Evolutionary conservation across 768 basidiomycete genomes (phyloP), one percentile per base, ranked within the genome.

Genomic region (Agaricus blazei): DNA sequence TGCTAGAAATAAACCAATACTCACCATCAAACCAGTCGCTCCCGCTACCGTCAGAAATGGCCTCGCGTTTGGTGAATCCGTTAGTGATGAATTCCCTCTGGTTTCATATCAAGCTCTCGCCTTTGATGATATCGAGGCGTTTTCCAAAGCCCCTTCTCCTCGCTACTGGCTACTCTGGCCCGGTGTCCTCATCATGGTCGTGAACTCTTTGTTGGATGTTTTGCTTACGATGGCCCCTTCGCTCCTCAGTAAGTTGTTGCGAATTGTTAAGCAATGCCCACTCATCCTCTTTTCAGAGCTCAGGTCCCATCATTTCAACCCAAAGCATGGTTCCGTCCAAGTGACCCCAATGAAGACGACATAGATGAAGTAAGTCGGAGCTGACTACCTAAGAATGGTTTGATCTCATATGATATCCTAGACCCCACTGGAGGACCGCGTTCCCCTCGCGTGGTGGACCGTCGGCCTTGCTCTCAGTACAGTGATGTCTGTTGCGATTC

Each of bases 81-180:
- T 62, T 56, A 69, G 71, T 65, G 61, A 72, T 49, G 65, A 77
- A 58, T 70, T 67, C 62, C 73, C 80, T 57, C 66, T 78, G 44
- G 63, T 78, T 19, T 74, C 75, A 11, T 79, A 80, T 64, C 54
- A 63, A 28, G 70, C 67, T 2, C 68, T 83, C 65, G 77, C 76
- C 2, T 79, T 82, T 66, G 57, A 62, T 1, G 74, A 83, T 52
- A 74, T 76, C 9, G 53, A 67, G 1, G 52, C 61, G 37, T 80
- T 77, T 60, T 58, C 75, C 55, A 66, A 69, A 24, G 58, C 59
- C 0, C 80, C 82, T 1, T 83, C 80, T 23, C 78, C 80, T 12
- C 76, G 81, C 29, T 82, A 83, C 66, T 83, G 82, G 83, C 70
- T 84, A 47, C 66, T 83, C 36, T 83, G 82, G 83, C 82, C 82